Base-by-base conservation (phyloP, 768 basidiomycete species). In the Pleurotus giganteus region DNA sequence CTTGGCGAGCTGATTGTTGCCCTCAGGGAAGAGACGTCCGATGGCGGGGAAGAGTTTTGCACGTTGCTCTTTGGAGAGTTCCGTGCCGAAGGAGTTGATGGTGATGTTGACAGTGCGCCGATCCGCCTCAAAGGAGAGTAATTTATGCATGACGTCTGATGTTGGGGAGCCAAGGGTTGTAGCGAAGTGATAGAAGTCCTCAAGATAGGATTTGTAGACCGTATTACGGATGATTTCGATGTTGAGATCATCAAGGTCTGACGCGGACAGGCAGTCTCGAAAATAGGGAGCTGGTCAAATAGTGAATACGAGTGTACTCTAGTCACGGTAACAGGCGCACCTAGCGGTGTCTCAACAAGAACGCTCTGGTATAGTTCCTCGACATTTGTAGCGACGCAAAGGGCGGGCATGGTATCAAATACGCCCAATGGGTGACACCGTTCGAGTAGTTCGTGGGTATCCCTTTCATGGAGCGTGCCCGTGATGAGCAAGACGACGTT, bases 171-270 rank as follows among this genome's bases (percentile, higher is more conserved):
- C 88, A 29, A 98, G 75, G 6, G 88, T 84, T 43, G 79, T 72
- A 66, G 86, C 89, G 72, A 89, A 98, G 60, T 79, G 70, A 75
- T 94, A 83, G 69, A 99, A 99, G 71, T 99, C 97, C 68, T 98
- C 96, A 55, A 99, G 88, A 73, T 99, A 99, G 15, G 94, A 89
- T 70, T 97, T 98, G 82, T 98, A 98, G 31, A 99, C 89, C 1
- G 96, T 95, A 74, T 98, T 98, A 41, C 97, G 92, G 72, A 99
- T 95, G 73, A 99, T 97, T 76, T 99, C 97, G 65, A 99, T 98
- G 77, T 99, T 98, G 55, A 98, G 85, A 69, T 98, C 97, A 68
- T 99, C 97, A 44, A 99, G 83, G 69, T 99, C 97, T 41, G 90
- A 85, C 15, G 97, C 96, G 31, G 94, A 89, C 23, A 98, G 80